A percentile compares a stretch with the other conserved stretches of the same genome.
Evolutionary conservation across 179 eudicot genomes (phyloP).

Genomic region (Spinacia oleracea): DNA sequence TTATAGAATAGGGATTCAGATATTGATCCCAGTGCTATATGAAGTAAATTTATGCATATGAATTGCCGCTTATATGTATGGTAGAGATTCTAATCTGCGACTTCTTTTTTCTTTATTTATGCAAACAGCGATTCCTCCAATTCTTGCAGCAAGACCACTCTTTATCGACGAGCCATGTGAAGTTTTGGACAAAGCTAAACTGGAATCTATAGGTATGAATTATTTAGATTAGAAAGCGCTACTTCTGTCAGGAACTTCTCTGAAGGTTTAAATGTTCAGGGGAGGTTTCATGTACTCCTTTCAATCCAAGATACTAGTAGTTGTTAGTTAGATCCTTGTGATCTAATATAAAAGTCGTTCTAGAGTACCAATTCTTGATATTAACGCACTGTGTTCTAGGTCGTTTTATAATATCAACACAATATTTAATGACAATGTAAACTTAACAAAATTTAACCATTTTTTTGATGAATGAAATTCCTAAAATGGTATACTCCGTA

Average conservation of each 20-base stretch:
- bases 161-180: conserved; percentile 47
- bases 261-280: neutral
- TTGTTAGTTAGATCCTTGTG: neutral
- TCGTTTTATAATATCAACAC: too few relatives aligned
- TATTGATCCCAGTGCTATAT: neutral
- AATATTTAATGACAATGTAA: too few relatives aligned
- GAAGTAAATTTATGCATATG: neutral
- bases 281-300: neutral
- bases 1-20: too few relatives aligned
- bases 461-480: too few relatives aligned
- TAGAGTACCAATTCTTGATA: too few relatives aligned
- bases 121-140: conserved; percentile 29
- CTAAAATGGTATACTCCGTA: neutral
- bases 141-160: conserved; percentile 37
- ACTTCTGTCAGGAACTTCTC: neutral
- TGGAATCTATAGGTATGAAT: conserved; percentile 58
- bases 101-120: neutral
- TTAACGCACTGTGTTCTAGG: neutral
- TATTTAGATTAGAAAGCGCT: neutral
- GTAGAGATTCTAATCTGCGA: neutral
- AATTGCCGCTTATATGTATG: neutral
- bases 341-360: neutral
- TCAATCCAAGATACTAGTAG: neutral
- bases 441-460: too few relatives aligned
- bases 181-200: conserved; percentile 48